Percentiles rank a stretch among this genome's conserved stretches.
These are phyloP conservation scores for Quillaja saponaria DNA, from an alignment of 306 rosid species.

Conservation along the genomic window DNA sequence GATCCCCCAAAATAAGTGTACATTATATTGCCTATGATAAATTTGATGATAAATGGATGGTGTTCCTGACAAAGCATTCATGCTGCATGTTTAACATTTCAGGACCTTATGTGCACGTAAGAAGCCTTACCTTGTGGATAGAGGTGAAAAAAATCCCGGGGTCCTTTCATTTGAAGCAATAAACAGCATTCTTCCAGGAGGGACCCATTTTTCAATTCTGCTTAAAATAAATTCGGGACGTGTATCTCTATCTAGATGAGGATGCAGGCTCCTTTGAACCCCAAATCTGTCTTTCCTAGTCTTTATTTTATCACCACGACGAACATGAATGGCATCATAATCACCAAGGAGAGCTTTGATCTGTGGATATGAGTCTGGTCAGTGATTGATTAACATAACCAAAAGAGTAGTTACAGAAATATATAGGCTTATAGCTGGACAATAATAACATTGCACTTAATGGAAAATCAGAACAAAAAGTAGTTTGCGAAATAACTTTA, in stretches of 20 bases:
- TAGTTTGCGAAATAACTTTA: neutral
- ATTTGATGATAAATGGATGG: neutral
- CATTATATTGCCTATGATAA: neutral
- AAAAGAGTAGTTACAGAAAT: neutral
- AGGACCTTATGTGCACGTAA: constrained; percentile 10
- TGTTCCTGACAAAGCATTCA: neutral
- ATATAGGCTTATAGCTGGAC: neutral
- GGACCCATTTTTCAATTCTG: constrained; percentile 85
- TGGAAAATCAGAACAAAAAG: neutral
- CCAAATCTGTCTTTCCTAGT: constrained; percentile 92
- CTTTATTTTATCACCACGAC: constrained; percentile 94
- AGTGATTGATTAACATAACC: constrained; percentile 20
- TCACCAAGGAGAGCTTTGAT: constrained; percentile 58
- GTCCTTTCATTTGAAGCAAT: constrained; percentile 95
- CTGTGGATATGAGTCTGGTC: constrained; percentile 35
- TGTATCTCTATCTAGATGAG: constrained; percentile 95
- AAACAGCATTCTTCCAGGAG: constrained; percentile 78
- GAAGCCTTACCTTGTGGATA: constrained; percentile 65
- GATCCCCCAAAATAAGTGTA: constrained; percentile 1
- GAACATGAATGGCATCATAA: constrained; percentile 91
- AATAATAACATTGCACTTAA: neutral
- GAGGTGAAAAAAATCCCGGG: constrained; percentile 84
- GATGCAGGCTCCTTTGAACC: constrained; percentile 68
- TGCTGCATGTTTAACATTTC: constrained; percentile 17
- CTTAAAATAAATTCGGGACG: constrained; percentile 72